A percentile compares a stretch with the other conserved stretches of the same genome.
These are phyloP conservation scores for Herpetomonas tarakana DNA, from an alignment of 208 protist species.

Conservation along the genomic window DNA sequence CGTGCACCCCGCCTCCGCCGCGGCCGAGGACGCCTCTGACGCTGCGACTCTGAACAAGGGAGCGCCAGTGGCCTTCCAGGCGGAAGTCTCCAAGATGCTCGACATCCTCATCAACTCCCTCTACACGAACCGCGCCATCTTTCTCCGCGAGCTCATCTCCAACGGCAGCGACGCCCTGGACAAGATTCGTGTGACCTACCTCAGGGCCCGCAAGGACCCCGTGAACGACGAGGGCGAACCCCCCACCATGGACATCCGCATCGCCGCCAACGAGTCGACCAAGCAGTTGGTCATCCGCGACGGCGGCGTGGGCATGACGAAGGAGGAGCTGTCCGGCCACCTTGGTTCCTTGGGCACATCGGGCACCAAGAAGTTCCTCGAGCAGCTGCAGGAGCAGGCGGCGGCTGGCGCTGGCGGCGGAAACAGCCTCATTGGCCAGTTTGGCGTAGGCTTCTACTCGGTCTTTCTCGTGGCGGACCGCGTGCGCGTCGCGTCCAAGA, in stretches of 20 bases:
- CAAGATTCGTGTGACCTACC: slow-evolving; percentile 98
- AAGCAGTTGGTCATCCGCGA: slow-evolving; percentile 97
- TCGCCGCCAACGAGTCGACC: slow-evolving; percentile 82
- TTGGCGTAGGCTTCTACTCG: slow-evolving; percentile 99
- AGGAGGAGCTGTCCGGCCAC: slow-evolving; percentile 97
- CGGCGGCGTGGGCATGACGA: slow-evolving; percentile 99
- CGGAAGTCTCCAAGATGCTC: slow-evolving; percentile 97
- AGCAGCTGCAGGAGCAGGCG: slow-evolving; percentile 58
- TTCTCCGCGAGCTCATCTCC: slow-evolving; percentile 99
- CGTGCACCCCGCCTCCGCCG: not conserved
- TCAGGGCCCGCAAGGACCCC: slow-evolving; percentile 93
- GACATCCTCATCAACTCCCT: slow-evolving; percentile 99
- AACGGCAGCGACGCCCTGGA: slow-evolving; percentile 99
- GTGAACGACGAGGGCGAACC: slow-evolving; percentile 61
- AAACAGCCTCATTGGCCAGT: slow-evolving; percentile 99
- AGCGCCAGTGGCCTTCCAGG: slow-evolving; percentile 90
- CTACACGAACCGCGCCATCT: slow-evolving; percentile 99
- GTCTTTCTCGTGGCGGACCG: slow-evolving; percentile 99
- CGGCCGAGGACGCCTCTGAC: not conserved
- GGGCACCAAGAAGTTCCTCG: slow-evolving; percentile 97
- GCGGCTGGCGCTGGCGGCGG: slow-evolving; percentile 38
- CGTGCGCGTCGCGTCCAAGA: slow-evolving; percentile 96
- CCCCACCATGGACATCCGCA: slow-evolving; percentile 91
- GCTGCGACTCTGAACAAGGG: slow-evolving; percentile 21
- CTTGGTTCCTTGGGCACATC: slow-evolving; percentile 99